A percentile compares a stretch with the other conserved stretches of the same genome.
Conservation (phyloP, 2,329 filamentous ascomycete genomes). For the Chrysosphaeria jannelii region DNA sequence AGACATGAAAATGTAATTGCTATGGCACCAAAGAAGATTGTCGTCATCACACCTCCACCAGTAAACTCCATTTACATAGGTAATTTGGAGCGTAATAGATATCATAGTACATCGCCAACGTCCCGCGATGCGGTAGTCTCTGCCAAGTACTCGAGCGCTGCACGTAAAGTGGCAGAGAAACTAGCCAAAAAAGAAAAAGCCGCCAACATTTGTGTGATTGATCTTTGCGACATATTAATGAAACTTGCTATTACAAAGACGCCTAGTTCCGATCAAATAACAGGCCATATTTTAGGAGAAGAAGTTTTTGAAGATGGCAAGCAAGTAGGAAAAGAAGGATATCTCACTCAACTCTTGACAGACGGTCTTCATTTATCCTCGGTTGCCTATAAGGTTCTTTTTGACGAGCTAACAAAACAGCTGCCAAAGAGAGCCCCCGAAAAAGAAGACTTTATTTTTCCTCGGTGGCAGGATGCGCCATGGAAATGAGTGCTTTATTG, state of each 20-base stretch:
- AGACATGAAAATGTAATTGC: conserved; percentile 36
- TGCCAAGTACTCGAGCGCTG: conserved; percentile 24
- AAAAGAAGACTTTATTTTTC: too few relatives aligned
- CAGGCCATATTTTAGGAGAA: conserved; percentile 17
- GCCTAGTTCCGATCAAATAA: conserved; percentile 20
- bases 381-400: conserved; percentile 21
- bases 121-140: conserved; percentile 17
- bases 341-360: conserved; percentile 19
- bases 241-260: conserved; percentile 27
- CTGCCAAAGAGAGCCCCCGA: too few relatives aligned
- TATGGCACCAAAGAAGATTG: conserved; percentile 41
- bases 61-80: conserved; percentile 43
- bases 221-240: conserved; percentile 60
- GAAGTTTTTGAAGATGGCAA: conserved; percentile 9
- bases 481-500: too few relatives aligned
- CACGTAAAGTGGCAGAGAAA: conserved; percentile 35
- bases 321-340: conserved; percentile 17
- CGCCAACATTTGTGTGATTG: conserved; percentile 37
- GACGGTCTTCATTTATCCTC: conserved; percentile 27
- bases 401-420: too few relatives aligned
- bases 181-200: conserved; percentile 42
- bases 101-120: conserved; percentile 12
- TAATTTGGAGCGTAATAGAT: conserved; percentile 13
- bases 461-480: too few relatives aligned
- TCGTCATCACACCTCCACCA: conserved; percentile 61